Evolutionary conservation across 305 asterid genomes (phyloP).

Genomic region (Fraxinus velutina): DNA sequence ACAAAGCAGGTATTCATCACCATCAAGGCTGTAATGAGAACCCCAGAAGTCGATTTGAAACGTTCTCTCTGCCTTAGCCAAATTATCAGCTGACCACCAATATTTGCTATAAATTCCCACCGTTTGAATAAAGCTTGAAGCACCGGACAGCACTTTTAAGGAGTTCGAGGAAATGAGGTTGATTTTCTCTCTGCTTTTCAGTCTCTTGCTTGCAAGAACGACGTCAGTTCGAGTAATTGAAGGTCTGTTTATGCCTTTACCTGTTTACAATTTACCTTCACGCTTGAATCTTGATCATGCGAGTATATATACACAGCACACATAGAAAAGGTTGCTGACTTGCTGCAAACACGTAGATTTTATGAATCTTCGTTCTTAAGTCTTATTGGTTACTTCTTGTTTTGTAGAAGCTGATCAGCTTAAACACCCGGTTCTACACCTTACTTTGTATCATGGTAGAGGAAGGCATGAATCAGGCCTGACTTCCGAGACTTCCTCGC

Average conservation of each 20-base stretch:
- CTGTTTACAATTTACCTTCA: background rate
- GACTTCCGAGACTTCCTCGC: background rate
- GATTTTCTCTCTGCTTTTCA: slow-evolving; percentile 27
- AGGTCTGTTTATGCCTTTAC: slow-evolving; percentile 27
- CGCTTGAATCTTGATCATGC: background rate
- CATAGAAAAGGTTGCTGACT: too few relatives aligned
- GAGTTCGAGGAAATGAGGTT: slow-evolving; percentile 25
- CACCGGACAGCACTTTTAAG: background rate
- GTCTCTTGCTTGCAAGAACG: slow-evolving; percentile 34
- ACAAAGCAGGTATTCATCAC: slow-evolving; percentile 23
- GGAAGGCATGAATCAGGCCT: slow-evolving; percentile 16
- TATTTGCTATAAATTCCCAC: slow-evolving; percentile 28
- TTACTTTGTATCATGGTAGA: slow-evolving; percentile 37
- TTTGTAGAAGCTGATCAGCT: slow-evolving; percentile 27
- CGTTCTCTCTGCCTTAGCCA: slow-evolving; percentile 25
- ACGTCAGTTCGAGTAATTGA: slow-evolving; percentile 35
- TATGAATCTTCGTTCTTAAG: background rate
- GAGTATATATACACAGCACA: background rate
- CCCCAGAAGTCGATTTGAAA: slow-evolving; percentile 18
- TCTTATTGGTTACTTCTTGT: background rate
- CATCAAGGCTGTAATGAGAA: slow-evolving; percentile 6
- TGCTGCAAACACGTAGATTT: background rate
- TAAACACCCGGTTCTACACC: slow-evolving; percentile 29
- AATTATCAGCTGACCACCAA: background rate
- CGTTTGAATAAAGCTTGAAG: slow-evolving; percentile 4